Conservation (phyloP, 331 rosid species). For the Acacia pycnantha region DNA sequence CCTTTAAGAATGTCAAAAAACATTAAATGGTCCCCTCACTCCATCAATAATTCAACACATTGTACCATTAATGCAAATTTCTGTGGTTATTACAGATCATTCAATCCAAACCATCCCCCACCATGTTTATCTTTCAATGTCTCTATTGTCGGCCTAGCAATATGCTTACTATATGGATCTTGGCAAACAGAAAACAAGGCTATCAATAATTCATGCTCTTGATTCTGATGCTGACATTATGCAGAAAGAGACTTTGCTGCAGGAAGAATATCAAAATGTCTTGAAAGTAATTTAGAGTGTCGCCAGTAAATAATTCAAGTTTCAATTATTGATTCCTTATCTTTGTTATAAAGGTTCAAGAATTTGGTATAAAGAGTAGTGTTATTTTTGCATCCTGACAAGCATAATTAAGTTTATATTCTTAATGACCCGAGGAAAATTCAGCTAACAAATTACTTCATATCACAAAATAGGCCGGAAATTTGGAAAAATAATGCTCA, state of each 20-base stretch:
- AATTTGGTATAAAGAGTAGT: neutral
- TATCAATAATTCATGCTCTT: neutral
- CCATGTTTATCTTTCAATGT: constrained; percentile 38
- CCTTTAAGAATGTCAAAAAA: neutral
- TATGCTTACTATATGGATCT: neutral
- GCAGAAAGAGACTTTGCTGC: neutral
- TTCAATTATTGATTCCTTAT: neutral
- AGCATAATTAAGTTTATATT: neutral
- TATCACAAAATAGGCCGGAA: neutral
- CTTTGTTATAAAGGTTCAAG: neutral
- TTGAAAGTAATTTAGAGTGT: neutral
- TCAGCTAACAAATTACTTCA: neutral
- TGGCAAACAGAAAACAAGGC: constrained; percentile 36
- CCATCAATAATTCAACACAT: neutral
- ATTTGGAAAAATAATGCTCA: neutral
- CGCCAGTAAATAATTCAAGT: neutral
- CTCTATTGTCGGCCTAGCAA: constrained; percentile 15
- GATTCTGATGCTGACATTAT: neutral
- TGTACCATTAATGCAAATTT: neutral
- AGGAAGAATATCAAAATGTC: neutral
- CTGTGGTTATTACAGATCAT: neutral
- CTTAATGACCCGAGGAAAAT: neutral
- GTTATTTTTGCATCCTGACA: neutral
- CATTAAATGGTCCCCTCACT: neutral
- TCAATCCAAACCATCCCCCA: neutral